A percentile compares a stretch with the other conserved stretches of the same genome.
phyloP scores from a whole-genome alignment of 2,329 filamentous ascomycete genomes.

The Chrysoporthe puriensis region DNA sequence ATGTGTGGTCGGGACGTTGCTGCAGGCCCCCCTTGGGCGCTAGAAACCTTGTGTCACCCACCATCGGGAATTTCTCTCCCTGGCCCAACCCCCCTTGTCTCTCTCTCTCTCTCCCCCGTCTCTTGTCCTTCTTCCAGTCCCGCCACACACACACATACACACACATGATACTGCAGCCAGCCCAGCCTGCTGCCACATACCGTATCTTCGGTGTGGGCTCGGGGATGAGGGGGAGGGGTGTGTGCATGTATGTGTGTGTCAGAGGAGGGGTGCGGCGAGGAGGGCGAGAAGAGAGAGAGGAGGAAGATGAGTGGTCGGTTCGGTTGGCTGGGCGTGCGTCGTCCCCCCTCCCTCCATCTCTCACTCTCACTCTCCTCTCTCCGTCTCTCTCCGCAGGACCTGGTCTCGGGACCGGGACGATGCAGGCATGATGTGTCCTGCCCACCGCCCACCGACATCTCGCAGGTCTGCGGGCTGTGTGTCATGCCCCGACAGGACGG shows the following conservation, averaged over 20 bases:
- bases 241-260: too few species aligned
- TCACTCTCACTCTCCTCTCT: too few species aligned
- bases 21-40: conserved; percentile 8
- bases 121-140: neutral
- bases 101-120: neutral
- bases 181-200: neutral
- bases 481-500: neutral
- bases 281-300: too few species aligned
- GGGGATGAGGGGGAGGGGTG: neutral
- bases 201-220: neutral
- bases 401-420: too few species aligned
- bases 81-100: neutral
- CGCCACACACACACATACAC: neutral
- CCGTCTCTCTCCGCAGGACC: too few species aligned
- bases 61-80: conserved; percentile 27
- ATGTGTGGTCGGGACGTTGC: neutral
- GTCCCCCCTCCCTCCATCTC: too few species aligned
- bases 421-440: too few species aligned
- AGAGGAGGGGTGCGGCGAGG: too few species aligned
- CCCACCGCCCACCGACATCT: too few species aligned
- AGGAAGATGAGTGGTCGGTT: too few species aligned
- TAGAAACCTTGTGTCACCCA: conserved; percentile 29
- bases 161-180: neutral
- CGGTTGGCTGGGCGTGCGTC: too few species aligned
- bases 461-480: too few species aligned